Evolutionary conservation across 805 yeast genomes (phyloP), one percentile per base, ranked within the genome.

Genomic region (Starmera dryadoides): DNA sequence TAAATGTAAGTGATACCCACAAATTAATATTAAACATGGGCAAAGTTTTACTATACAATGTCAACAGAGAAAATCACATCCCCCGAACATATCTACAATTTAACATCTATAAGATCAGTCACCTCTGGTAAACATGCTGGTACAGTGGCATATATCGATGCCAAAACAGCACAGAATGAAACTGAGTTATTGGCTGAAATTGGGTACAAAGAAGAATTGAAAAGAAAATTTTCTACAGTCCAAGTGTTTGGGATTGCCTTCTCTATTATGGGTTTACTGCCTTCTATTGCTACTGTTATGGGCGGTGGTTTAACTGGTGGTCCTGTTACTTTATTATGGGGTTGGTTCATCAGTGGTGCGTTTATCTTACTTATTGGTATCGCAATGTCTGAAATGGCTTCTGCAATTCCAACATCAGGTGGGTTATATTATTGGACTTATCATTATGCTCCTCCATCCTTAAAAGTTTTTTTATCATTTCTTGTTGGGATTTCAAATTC

Each of bases 161-260:
- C 59, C 4, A 41, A 43, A 25, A 44, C 42, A n/a, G 42, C 41
- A 3, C 20, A 28, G 12, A 31, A 39, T 39, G 50, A 40, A 30
- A 44, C 44, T 18, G 47, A 42, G 39, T 32, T 46, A 17, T 35
- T 48, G 7, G 50, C 50, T 2, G 33, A 43, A 41, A 70, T 81
- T 43, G 87, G 87, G 4, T 81, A 81, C 57, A 77, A 76, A 53
- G 80, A 79, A 51, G 86, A 81, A 53, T 62, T 81, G 35, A 66
- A 64, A 36, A 68, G 87, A 52, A 67, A 68, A 20, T 79, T 74
- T 52, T 66, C 79, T 3, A 71, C 79, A 2, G 42, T 74, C 31
- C 80, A 77, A 55, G 77, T 77, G 21, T 80, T 80, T 50, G 85
- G 84, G 36, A 75, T 79, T 41, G 79, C 84, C 6, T 79, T 77